A percentile compares a stretch with the other conserved stretches of the same genome.
These are phyloP conservation scores for Tricholoma furcatifolium DNA, from an alignment of 768 basidiomycete species.

Conservation along the genomic window DNA sequence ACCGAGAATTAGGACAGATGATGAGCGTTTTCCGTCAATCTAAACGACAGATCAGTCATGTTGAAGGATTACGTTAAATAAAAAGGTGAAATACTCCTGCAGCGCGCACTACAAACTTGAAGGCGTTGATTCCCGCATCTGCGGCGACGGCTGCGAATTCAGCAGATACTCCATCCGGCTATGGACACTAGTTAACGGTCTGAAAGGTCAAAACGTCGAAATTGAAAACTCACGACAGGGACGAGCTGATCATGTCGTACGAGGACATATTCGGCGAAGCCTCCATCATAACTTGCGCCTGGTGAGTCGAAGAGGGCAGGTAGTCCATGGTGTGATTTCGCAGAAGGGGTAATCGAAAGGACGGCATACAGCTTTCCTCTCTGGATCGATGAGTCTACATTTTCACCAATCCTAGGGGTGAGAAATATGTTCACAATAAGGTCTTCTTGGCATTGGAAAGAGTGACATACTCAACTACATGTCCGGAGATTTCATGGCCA, in stretches of 20 bases:
- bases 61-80: not conserved
- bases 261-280: constrained; percentile 6
- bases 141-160: constrained; percentile 8
- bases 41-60: not conserved
- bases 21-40: constrained; percentile 7
- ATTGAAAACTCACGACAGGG: constrained; percentile 1
- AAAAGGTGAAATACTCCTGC: not conserved
- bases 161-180: constrained; percentile 8
- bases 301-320: constrained; percentile 10
- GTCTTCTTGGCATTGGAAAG: not conserved
- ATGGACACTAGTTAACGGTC: not conserved
- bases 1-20: constrained; percentile 1
- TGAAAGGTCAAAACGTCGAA: not conserved
- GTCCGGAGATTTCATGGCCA: constrained; percentile 7
- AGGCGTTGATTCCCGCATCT: constrained; percentile 10
- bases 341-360: constrained; percentile 5
- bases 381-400: constrained; percentile 2
- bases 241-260: constrained; percentile 8
- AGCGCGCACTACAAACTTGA: constrained; percentile 8
- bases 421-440: no score
- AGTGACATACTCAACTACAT: constrained; percentile 3
- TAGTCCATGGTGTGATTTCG: constrained; percentile 1
- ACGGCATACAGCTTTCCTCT: constrained; percentile 5
- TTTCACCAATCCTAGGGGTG: constrained; percentile 2
- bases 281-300: constrained; percentile 7